Conservation (phyloP, 2,329 filamentous ascomycete species). For the Aspergillus oerlinghausenensis region DNA sequence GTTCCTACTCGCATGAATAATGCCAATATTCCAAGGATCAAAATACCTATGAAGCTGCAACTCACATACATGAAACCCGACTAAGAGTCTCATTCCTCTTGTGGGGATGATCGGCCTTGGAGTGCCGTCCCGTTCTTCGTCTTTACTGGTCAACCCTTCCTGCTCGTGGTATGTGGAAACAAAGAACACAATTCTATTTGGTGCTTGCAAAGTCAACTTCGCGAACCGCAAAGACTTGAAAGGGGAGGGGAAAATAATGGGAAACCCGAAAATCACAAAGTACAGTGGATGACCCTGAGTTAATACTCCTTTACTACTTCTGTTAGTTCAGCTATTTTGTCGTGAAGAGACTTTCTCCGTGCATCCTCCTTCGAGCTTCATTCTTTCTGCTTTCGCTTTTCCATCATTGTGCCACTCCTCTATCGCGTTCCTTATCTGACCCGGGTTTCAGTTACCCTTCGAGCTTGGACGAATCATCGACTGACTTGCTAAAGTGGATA, state of each 20-base stretch:
- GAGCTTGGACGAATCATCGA: background rate
- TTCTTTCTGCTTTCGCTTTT: background rate
- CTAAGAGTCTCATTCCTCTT: conserved; percentile 18
- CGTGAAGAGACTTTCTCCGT: conserved; percentile 10
- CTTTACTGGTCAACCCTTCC: conserved; percentile 11
- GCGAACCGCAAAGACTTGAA: background rate
- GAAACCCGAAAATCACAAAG: background rate
- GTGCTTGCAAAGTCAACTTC: background rate
- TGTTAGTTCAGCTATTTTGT: background rate
- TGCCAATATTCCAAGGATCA: background rate
- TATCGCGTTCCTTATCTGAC: background rate
- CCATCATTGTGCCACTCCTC: background rate
- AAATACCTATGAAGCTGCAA: background rate
- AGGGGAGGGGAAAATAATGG: background rate
- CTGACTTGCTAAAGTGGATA: background rate
- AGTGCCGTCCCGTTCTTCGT: conserved; percentile 18
- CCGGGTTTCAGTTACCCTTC: background rate
- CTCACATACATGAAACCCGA: conserved; percentile 4
- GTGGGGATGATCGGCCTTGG: conserved; percentile 24
- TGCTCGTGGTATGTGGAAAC: conserved; percentile 9
- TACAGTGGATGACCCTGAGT: background rate
- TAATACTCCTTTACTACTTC: background rate
- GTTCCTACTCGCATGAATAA: background rate
- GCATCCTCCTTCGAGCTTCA: conserved; percentile 8
- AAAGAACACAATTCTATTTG: background rate